Conservation (phyloP, 1,284 basidiomycete genomes). For the Apiotrichum porosum region DNA sequence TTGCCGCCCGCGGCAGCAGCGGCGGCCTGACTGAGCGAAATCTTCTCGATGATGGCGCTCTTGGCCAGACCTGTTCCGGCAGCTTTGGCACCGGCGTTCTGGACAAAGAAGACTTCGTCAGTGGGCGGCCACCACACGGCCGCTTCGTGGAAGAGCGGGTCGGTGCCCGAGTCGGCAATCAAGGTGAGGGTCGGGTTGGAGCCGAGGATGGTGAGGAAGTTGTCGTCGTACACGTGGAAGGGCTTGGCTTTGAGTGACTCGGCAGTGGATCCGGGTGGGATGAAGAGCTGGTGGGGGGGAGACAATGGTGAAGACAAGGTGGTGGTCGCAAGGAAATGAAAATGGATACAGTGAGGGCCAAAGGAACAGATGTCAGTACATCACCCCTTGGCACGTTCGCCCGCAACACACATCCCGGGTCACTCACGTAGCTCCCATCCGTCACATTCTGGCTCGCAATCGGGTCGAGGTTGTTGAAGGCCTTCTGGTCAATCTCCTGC, state of each 20-base stretch:
- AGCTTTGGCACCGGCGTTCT: slow-evolving; percentile 52
- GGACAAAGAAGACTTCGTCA: slow-evolving; percentile 57
- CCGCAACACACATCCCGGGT: too few species aligned
- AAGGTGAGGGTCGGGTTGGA: slow-evolving; percentile 56
- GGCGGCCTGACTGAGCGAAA: slow-evolving; percentile 48
- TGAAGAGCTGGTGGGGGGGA: slow-evolving; percentile 27
- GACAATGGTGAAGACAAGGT: background rate
- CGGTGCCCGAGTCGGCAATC: slow-evolving; percentile 49
- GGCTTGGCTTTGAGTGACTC: slow-evolving; percentile 30
- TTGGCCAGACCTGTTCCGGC: slow-evolving; percentile 51
- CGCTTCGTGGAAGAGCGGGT: slow-evolving; percentile 70
- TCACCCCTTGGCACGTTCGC: too few species aligned
- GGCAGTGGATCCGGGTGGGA: slow-evolving; percentile 30
- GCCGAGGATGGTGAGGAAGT: slow-evolving; percentile 61
- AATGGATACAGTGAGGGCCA: background rate
- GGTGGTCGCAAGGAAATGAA: background rate
- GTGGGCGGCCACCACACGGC: slow-evolving; percentile 59
- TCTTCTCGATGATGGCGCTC: slow-evolving; percentile 51
- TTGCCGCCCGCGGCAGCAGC: slow-evolving; percentile 13
- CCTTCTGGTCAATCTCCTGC: slow-evolving; percentile 30
- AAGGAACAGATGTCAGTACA: too few species aligned
- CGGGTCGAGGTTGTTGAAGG: slow-evolving; percentile 27
- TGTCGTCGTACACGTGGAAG: slow-evolving; percentile 64
- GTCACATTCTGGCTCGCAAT: slow-evolving; percentile 23
- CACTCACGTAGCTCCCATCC: slow-evolving; percentile 30